Conservation (phyloP, 495 filamentous ascomycete species). For the Neurospora sp. region DNA sequence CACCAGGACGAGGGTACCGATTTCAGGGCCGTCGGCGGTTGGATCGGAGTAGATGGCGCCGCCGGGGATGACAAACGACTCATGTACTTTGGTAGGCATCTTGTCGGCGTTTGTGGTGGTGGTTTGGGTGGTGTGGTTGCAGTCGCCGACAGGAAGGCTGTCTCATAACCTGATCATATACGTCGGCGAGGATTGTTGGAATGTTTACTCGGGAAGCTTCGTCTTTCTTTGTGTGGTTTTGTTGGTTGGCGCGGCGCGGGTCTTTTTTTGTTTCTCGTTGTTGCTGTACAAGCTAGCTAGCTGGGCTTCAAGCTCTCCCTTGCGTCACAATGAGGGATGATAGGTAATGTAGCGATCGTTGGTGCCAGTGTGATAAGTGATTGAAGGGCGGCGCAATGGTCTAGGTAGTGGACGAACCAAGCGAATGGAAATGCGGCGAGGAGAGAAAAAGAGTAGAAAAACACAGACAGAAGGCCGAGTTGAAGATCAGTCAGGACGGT, state of each 20-base stretch:
- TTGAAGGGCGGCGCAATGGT: neutral
- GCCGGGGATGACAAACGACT: neutral
- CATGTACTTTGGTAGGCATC: constrained; percentile 32
- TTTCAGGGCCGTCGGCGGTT: constrained; percentile 86
- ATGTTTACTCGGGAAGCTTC: constrained; percentile 15
- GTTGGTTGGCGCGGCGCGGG: neutral
- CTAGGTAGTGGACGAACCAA: neutral
- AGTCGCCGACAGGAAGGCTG: constrained; percentile 1
- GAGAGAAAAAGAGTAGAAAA: neutral
- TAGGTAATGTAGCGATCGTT: neutral
- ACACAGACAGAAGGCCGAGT: neutral
- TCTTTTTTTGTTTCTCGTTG: neutral
- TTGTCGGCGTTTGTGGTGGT: constrained; percentile 1
- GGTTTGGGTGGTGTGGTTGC: neutral
- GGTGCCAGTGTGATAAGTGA: neutral
- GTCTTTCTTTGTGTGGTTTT: neutral
- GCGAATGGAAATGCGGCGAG: neutral
- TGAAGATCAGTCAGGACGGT: neutral
- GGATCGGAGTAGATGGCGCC: constrained; percentile 95
- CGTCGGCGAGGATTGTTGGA: neutral
- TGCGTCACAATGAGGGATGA: neutral
- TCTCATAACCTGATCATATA: constrained; percentile 1
- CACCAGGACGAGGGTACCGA: constrained; percentile 85
- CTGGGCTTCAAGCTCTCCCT: neutral
- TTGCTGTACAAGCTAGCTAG: neutral